A percentile compares a stretch with the other conserved stretches of the same genome.
Conservation (phyloP, 2,329 filamentous ascomycete genomes). For the Colletotrichum tanaceti region DNA sequence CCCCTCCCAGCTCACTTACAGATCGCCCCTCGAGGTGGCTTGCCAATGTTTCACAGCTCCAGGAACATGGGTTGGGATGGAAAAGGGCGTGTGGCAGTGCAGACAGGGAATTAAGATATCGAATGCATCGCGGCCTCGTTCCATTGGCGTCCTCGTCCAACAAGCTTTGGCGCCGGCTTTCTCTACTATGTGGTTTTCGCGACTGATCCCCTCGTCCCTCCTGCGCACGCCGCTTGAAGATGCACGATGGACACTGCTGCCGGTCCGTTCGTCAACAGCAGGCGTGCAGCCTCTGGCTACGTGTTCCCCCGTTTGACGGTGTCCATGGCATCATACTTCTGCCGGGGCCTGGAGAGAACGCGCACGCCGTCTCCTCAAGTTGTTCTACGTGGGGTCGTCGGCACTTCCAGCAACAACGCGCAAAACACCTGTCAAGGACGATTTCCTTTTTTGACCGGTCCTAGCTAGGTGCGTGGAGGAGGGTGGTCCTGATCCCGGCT, state of each 20-base stretch:
- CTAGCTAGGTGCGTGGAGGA: too few relatives aligned
- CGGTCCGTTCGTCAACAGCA: neutral
- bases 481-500: too few relatives aligned
- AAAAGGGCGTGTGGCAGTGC: neutral
- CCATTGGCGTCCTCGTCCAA: neutral
- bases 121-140: neutral
- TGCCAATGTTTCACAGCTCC: neutral
- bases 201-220: neutral
- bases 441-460: neutral
- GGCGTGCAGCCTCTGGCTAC: neutral
- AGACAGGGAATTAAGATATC: neutral
- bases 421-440: slow-evolving; percentile 28
- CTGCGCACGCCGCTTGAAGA: neutral
- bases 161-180: neutral
- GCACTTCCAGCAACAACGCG: slow-evolving; percentile 11
- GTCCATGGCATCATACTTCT: neutral
- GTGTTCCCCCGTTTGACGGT: neutral
- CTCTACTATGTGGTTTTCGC: neutral
- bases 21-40: neutral
- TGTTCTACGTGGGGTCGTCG: neutral
- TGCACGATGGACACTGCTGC: neutral
- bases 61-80: neutral
- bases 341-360: neutral
- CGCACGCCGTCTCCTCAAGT: neutral
- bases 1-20: neutral